Percentiles rank a stretch among this genome's conserved stretches.
These are phyloP conservation scores for Aspergillus sparsus DNA, from an alignment of 495 filamentous ascomycete genomes.

Conservation along the genomic window DNA sequence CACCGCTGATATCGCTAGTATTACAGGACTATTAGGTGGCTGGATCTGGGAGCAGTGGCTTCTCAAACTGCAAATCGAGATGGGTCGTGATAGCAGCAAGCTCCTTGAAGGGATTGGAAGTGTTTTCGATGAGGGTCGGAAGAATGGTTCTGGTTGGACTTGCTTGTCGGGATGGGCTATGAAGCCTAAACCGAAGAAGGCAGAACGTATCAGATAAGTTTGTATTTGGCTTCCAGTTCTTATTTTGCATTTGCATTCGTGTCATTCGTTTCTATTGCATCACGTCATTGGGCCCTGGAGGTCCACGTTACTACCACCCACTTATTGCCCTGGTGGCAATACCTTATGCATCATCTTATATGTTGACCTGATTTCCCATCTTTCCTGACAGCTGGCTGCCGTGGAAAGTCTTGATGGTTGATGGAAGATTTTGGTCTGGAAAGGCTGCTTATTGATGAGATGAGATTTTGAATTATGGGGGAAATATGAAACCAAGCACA, in stretches of 20 bases:
- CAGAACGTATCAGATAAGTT: not conserved
- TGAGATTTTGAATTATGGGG: not conserved
- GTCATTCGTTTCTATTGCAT: slow-evolving; percentile 5
- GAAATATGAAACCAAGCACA: not conserved
- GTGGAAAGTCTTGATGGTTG: not conserved
- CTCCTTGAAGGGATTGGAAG: slow-evolving; percentile 75
- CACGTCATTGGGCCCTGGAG: slow-evolving; percentile 11
- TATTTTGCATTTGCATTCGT: slow-evolving; percentile 1
- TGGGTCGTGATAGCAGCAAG: slow-evolving; percentile 63
- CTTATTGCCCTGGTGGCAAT: not conserved
- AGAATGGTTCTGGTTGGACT: slow-evolving; percentile 79
- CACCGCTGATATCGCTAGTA: slow-evolving; percentile 68
- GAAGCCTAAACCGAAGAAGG: slow-evolving; percentile 62
- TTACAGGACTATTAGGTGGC: slow-evolving; percentile 79
- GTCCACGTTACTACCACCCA: not conserved
- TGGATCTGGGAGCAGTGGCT: slow-evolving; percentile 99
- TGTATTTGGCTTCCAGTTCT: slow-evolving; percentile 2
- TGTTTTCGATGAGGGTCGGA: slow-evolving; percentile 82
- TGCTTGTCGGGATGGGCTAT: slow-evolving; percentile 84
- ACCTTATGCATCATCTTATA: not conserved
- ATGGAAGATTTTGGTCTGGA: not conserved
- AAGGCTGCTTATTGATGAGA: not conserved
- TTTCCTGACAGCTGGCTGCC: not conserved
- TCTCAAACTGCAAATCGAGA: slow-evolving; percentile 80
- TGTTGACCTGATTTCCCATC: not conserved